Conservation (phyloP, 306 rosid species). For the Pterocarpus santalinus region DNA sequence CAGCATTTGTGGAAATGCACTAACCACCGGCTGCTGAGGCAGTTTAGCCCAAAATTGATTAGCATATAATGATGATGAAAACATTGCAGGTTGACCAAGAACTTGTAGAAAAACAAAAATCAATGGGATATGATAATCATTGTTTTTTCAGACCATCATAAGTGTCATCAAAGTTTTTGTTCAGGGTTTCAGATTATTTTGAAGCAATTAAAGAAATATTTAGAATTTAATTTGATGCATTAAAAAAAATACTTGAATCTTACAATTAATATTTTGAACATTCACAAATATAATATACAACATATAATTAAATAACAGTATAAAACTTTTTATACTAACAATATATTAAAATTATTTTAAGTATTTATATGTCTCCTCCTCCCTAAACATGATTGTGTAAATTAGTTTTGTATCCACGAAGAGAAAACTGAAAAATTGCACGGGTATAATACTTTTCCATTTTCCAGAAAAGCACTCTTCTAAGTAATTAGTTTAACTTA, state of each 20-base stretch:
- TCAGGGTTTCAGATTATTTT: constrained; percentile 2
- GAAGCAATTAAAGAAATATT: neutral
- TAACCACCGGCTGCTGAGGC: constrained; percentile 47
- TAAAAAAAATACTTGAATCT: no score
- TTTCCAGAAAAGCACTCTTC: neutral
- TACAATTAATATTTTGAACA: no score
- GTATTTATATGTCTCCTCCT: neutral
- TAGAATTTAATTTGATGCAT: no score
- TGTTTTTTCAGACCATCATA: neutral
- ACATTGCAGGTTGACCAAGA: constrained; percentile 45
- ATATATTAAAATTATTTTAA: no score
- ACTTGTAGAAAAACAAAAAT: neutral
- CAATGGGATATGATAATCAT: constrained; percentile 1
- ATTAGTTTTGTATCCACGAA: neutral
- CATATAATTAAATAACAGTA: no score
- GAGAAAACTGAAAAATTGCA: neutral
- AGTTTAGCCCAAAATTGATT: constrained; percentile 52
- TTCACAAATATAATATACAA: no score
- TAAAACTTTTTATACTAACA: no score
- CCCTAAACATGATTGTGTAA: constrained; percentile 7
- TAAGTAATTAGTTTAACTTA: neutral
- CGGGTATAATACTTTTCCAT: neutral
- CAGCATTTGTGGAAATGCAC: constrained; percentile 47
- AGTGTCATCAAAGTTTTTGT: neutral
- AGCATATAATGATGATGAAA: constrained; percentile 31